phyloP scores from a whole-genome alignment of 306 rosid genomes.

The Vachellia pachyceras region DNA sequence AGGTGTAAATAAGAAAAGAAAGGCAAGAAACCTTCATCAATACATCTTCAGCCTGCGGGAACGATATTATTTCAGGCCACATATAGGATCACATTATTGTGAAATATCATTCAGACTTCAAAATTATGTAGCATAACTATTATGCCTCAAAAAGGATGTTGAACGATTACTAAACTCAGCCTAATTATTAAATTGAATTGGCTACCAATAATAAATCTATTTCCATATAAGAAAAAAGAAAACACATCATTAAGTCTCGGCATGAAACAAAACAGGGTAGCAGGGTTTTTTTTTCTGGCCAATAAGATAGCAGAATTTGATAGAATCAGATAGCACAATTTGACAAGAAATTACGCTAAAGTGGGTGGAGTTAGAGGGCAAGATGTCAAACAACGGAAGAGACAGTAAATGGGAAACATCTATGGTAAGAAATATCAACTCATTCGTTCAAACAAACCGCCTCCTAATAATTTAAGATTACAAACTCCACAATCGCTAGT shows the following conservation, averaged over 20 bases:
- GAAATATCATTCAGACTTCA: too few species aligned
- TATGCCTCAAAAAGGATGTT: too few species aligned
- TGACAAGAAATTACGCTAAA: neutral
- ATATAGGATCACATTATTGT: neutral
- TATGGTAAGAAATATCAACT: constrained; percentile 41
- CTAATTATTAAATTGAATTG: too few species aligned
- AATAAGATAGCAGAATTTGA: neutral
- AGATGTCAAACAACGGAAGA: neutral
- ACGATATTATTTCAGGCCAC: neutral
- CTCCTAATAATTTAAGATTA: constrained; percentile 56
- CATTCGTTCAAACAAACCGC: constrained; percentile 49
- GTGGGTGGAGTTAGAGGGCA: neutral
- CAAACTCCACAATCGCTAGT: constrained; percentile 65
- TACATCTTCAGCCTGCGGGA: too few species aligned
- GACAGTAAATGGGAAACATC: constrained; percentile 22
- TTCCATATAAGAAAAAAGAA: too few species aligned
- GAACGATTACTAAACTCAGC: too few species aligned
- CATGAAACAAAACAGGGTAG: neutral
- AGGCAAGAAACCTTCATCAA: too few species aligned
- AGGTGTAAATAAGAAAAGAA: too few species aligned
- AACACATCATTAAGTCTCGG: neutral
- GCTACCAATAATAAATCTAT: too few species aligned
- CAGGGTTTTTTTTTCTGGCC: neutral
- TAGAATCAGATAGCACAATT: neutral
- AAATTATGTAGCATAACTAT: too few species aligned